Conservation (phyloP, 805 yeast genomes). For the Candida oleophila region DNA sequence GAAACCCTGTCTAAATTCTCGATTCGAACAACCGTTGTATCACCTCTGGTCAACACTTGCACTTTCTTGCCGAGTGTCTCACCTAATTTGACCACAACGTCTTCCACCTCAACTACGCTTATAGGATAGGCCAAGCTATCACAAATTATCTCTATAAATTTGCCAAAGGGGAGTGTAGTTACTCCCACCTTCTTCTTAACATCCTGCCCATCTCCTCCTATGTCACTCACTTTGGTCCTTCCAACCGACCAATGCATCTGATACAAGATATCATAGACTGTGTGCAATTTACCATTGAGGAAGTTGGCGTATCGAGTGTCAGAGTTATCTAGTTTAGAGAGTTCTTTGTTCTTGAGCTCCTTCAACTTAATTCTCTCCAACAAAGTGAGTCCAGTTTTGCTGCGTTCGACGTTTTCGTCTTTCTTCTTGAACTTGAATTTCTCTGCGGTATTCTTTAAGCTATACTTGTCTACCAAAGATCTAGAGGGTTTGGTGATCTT, state of each 20-base stretch:
- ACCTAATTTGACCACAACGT: slow-evolving; percentile 22
- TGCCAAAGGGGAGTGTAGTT: slow-evolving; percentile 16
- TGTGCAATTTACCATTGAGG: slow-evolving; percentile 25
- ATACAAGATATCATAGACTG: slow-evolving; percentile 34
- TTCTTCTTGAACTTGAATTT: slow-evolving; percentile 36
- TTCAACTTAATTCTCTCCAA: slow-evolving; percentile 38
- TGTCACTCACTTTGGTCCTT: not conserved
- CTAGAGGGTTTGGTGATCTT: slow-evolving; percentile 11
- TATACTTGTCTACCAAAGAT: slow-evolving; percentile 1
- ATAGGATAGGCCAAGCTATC: slow-evolving; percentile 35
- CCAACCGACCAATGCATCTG: slow-evolving; percentile 18
- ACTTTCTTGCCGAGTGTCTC: slow-evolving; percentile 18
- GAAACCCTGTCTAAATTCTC: slow-evolving; percentile 22
- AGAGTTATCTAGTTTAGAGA: slow-evolving; percentile 13
- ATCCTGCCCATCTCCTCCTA: not conserved
- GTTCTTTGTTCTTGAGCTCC: slow-evolving; percentile 16
- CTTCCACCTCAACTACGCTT: slow-evolving; percentile 27
- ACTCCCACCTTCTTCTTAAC: not conserved
- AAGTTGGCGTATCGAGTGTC: slow-evolving; percentile 19
- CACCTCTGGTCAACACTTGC: slow-evolving; percentile 20
- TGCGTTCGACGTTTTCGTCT: slow-evolving; percentile 15
- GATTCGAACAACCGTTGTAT: slow-evolving; percentile 25
- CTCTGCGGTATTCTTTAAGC: slow-evolving; percentile 31
- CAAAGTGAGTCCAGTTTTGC: slow-evolving; percentile 28
- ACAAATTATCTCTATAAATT: slow-evolving; percentile 24